These are phyloP conservation scores for Sugiyamaella novakii DNA, from an alignment of 1,139 yeast species.

Conservation along the genomic window DNA sequence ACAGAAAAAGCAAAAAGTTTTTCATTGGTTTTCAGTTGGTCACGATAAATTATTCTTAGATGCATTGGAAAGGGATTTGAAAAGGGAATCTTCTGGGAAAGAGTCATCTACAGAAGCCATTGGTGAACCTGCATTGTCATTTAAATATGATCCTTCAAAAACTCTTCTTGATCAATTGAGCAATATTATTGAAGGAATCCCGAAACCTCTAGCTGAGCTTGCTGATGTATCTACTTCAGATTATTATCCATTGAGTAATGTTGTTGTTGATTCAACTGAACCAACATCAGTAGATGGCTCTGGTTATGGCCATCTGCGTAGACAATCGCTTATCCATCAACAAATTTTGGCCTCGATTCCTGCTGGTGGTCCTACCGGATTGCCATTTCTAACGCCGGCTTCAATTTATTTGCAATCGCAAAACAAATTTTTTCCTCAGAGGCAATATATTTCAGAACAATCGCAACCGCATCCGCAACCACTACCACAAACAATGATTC, in stretches of 20 bases:
- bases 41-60: conserved; percentile 93
- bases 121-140: conserved; percentile 48
- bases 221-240: conserved; percentile 39
- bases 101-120: conserved; percentile 45
- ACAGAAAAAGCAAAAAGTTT: conserved; percentile 95
- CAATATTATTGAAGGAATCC: conserved; percentile 37
- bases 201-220: conserved; percentile 39
- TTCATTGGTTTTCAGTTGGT: conserved; percentile 95
- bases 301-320: conserved; percentile 3
- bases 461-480: conserved; percentile 5
- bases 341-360: neutral
- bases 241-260: conserved; percentile 17
- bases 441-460: neutral
- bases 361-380: neutral
- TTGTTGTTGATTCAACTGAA: neutral
- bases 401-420: conserved; percentile 16
- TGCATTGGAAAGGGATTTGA: conserved; percentile 89
- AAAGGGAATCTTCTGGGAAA: conserved; percentile 57
- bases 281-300: conserved; percentile 9
- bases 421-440: neutral
- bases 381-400: conserved; percentile 8
- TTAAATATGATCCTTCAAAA: conserved; percentile 43
- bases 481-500: neutral
- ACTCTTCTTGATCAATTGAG: conserved; percentile 45
- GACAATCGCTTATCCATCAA: conserved; percentile 1